These are phyloP conservation scores for Entomortierella chlamydospora DNA, from an alignment of 192 early-diverging fungal genomes.

Conservation along the genomic window DNA sequence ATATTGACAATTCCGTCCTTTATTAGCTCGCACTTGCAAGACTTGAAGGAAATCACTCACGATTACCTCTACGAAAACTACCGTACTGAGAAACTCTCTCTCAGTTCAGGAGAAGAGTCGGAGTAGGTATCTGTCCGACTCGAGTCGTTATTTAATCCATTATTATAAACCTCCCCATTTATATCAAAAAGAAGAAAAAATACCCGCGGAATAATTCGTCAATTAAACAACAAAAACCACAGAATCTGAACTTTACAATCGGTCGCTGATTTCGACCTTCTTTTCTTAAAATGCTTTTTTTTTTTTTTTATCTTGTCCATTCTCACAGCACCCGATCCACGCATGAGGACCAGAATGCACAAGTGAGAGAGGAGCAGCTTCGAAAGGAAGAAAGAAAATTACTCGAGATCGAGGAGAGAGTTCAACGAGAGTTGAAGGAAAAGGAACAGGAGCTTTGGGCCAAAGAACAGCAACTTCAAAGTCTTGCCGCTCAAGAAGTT, in stretches of 20 bases:
- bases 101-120: constrained; percentile 28
- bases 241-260: no score
- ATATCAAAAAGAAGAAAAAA: no score
- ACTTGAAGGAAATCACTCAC: constrained; percentile 97
- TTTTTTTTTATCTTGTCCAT: background rate
- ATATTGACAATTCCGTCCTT: background rate
- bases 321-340: constrained; percentile 17
- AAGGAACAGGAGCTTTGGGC: constrained; percentile 67
- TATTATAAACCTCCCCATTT: background rate
- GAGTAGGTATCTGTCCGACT: constrained; percentile 51
- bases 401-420: constrained; percentile 63
- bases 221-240: no score
- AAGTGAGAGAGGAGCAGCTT: constrained; percentile 66
- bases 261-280: no score
- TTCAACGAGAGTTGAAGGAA: constrained; percentile 65
- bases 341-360: constrained; percentile 42
- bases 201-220: no score
- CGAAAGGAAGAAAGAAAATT: constrained; percentile 68
- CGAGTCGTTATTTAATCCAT: background rate
- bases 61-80: constrained; percentile 95
- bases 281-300: constrained; percentile 8
- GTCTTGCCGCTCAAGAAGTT: constrained; percentile 56
- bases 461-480: constrained; percentile 67
- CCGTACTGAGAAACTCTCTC: constrained; percentile 88
- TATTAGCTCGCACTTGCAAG: constrained; percentile 92